These are phyloP conservation scores for Spathaspora sp. DNA, from an alignment of 1,139 yeast species.

Conservation along the genomic window DNA sequence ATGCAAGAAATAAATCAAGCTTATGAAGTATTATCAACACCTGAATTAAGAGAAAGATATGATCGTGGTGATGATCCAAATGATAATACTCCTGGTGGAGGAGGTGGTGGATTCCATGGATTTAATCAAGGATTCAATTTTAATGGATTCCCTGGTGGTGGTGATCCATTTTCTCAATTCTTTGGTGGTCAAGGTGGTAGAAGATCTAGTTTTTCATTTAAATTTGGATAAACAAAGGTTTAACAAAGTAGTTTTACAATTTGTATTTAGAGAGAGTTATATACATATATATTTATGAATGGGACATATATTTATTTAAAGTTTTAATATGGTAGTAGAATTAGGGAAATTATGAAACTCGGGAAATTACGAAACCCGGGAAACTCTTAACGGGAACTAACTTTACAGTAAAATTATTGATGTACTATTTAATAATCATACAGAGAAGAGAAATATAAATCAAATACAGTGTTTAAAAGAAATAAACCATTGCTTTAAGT, in stretches of 20 bases:
- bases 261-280: too few species aligned
- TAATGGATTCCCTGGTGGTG: not conserved
- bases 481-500: too few species aligned
- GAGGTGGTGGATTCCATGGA: slow-evolving; percentile 9
- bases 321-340: too few species aligned
- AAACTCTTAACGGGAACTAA: too few species aligned
- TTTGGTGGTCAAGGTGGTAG: slow-evolving; percentile 17
- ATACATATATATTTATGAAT: too few species aligned
- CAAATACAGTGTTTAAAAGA: too few species aligned
- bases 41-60: slow-evolving; percentile 61
- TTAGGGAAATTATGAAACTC: too few species aligned
- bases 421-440: too few species aligned
- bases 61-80: slow-evolving; percentile 69
- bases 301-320: too few species aligned
- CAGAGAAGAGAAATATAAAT: too few species aligned
- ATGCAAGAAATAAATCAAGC: slow-evolving; percentile 96
- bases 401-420: too few species aligned
- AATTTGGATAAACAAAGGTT: not conserved
- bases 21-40: slow-evolving; percentile 76
- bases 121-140: slow-evolving; percentile 17
- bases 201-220: slow-evolving; percentile 4
- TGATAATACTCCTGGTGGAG: slow-evolving; percentile 29
- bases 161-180: slow-evolving; percentile 1
- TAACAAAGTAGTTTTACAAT: not conserved
- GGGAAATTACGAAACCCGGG: too few species aligned